phyloP scores from a whole-genome alignment of 805 yeast genomes.

The Kodamaea hsintzibuensis region DNA sequence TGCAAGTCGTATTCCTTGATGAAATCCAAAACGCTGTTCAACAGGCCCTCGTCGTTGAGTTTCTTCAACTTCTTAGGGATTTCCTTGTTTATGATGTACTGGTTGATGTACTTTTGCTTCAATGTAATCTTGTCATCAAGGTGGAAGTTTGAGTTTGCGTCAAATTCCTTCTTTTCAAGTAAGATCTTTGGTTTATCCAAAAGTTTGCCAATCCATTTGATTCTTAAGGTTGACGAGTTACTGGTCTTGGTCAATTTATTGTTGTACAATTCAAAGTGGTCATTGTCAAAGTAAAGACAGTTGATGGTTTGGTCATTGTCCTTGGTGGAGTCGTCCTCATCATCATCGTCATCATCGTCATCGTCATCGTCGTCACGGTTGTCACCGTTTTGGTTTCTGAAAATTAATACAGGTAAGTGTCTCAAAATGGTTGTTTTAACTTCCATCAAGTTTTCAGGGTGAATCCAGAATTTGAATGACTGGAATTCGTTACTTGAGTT shows the following conservation, averaged over 20 bases:
- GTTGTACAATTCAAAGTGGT: conserved; percentile 81
- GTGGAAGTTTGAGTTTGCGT: conserved; percentile 53
- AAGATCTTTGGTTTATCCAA: conserved; percentile 73
- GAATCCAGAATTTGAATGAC: conserved; percentile 91
- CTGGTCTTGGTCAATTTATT: conserved; percentile 72
- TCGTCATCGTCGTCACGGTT: conserved; percentile 52
- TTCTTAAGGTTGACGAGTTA: conserved; percentile 72
- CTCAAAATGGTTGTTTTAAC: conserved; percentile 93
- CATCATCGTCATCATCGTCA: conserved; percentile 52
- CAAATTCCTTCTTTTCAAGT: conserved; percentile 77
- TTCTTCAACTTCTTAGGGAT: conserved; percentile 16
- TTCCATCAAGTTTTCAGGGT: conserved; percentile 96
- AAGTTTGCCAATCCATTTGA: conserved; percentile 90
- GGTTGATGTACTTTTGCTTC: conserved; percentile 80
- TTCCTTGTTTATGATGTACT: conserved; percentile 48
- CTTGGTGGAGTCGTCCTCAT: conserved; percentile 21
- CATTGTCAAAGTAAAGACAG: conserved; percentile 84
- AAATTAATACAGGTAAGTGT: conserved; percentile 88
- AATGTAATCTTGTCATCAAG: conserved; percentile 63
- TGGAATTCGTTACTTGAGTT: conserved; percentile 45
- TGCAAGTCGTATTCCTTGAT: conserved; percentile 67
- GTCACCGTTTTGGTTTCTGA: conserved; percentile 49
- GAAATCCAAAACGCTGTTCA: conserved; percentile 61
- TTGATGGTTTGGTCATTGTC: conserved; percentile 68
- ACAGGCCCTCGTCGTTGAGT: conserved; percentile 14